These are phyloP conservation scores for Pythium inflatum DNA, from an alignment of 352 stramenopile species.

Conservation along the genomic window DNA sequence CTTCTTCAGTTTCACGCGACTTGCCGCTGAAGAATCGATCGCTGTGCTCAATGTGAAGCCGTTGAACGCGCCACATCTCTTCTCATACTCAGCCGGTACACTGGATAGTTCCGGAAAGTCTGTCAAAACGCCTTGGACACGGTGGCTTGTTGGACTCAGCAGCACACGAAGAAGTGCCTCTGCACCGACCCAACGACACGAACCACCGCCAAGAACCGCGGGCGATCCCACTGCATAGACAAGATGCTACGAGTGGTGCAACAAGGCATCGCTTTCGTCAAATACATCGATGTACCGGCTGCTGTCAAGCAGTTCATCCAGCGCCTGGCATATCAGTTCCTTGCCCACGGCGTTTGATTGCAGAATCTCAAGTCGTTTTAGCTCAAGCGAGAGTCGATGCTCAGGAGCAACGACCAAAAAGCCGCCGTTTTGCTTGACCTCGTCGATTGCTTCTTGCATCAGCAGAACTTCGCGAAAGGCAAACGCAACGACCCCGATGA, in stretches of 20 bases:
- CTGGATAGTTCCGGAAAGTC: constrained; percentile 38
- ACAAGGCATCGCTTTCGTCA: constrained; percentile 87
- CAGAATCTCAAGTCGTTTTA: constrained; percentile 70
- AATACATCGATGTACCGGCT: constrained; percentile 79
- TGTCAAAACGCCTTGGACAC: constrained; percentile 42
- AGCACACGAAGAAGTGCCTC: constrained; percentile 50
- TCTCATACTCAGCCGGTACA: constrained; percentile 36
- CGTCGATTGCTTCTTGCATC: constrained; percentile 44
- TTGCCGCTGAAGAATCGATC: constrained; percentile 8
- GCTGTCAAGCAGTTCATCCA: constrained; percentile 49
- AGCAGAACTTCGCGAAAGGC: constrained; percentile 27
- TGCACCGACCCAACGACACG: constrained; percentile 53
- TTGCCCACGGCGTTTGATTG: constrained; percentile 3
- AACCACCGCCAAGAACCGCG: constrained; percentile 45
- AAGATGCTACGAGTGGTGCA: constrained; percentile 89
- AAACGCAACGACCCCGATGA: constrained; percentile 45
- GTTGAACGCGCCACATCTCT: constrained; percentile 43
- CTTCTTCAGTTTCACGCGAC: constrained; percentile 35
- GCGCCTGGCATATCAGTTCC: constrained; percentile 3
- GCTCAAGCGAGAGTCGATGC: constrained; percentile 85
- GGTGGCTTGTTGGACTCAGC: neutral
- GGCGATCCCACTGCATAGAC: constrained; percentile 80
- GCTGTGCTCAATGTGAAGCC: constrained; percentile 45
- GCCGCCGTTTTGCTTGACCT: constrained; percentile 44
- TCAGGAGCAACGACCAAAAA: constrained; percentile 83